Conservation (phyloP, 1,284 basidiomycete species). For the Trichosporon asahii region DNA sequence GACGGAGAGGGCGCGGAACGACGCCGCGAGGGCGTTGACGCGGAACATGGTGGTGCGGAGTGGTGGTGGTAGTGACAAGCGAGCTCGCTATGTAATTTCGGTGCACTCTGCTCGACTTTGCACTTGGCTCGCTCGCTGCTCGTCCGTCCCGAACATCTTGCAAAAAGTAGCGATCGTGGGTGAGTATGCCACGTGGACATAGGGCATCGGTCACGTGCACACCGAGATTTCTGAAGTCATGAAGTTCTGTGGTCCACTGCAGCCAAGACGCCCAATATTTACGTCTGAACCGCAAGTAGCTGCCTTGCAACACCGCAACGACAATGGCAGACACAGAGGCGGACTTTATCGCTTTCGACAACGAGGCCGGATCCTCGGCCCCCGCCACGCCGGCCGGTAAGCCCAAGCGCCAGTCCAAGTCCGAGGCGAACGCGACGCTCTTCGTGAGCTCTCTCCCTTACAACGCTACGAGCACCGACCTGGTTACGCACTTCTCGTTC, state of each 20-base stretch:
- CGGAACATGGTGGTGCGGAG: constrained; percentile 19
- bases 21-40: constrained; percentile 29
- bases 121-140: background rate
- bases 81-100: background rate
- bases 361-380: background rate
- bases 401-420: background rate
- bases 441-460: constrained; percentile 65
- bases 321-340: constrained; percentile 32
- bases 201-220: constrained; percentile 6
- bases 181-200: background rate
- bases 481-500: constrained; percentile 90
- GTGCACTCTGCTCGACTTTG: background rate
- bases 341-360: constrained; percentile 40
- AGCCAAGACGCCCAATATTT: background rate
- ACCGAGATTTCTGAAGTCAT: constrained; percentile 18
- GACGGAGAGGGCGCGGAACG: constrained; percentile 33
- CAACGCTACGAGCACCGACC: constrained; percentile 80
- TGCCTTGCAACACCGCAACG: constrained; percentile 3
- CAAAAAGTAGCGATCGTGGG: constrained; percentile 1
- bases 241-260: constrained; percentile 12
- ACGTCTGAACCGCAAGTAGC: background rate
- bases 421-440: constrained; percentile 34
- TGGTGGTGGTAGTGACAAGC: constrained; percentile 7
- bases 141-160: background rate
- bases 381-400: background rate